phyloP scores from a whole-genome alignment of 768 basidiomycete species.

The Gyrodon lividus region DNA sequence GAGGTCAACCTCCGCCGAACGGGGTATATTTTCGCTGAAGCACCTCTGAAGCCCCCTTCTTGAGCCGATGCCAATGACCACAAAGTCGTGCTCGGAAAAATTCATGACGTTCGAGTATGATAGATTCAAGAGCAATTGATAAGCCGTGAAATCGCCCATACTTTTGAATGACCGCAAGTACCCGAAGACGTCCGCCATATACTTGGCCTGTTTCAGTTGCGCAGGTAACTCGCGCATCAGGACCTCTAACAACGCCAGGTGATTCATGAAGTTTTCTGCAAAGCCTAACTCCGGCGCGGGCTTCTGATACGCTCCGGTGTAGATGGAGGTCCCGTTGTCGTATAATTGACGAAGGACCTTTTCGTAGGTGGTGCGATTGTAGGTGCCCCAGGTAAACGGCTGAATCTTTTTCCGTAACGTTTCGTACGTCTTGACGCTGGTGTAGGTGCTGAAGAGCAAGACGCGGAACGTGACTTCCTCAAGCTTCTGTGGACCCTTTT shows the following conservation, averaged over 20 bases:
- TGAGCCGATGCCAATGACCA: conserved; percentile 67
- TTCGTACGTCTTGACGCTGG: conserved; percentile 72
- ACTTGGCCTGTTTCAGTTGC: conserved; percentile 47
- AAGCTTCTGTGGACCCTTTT: conserved; percentile 59
- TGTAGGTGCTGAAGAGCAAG: conserved; percentile 69
- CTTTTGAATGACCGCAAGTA: conserved; percentile 58
- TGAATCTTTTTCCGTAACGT: conserved; percentile 51
- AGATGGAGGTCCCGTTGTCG: conserved; percentile 45
- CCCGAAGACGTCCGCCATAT: conserved; percentile 64
- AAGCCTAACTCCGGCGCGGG: conserved; percentile 59
- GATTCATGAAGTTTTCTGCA: conserved; percentile 51
- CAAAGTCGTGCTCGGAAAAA: conserved; percentile 69
- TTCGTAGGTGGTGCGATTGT: conserved; percentile 51
- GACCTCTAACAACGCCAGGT: conserved; percentile 58
- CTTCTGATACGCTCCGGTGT: conserved; percentile 70
- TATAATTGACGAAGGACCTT: conserved; percentile 47
- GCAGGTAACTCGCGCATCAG: conserved; percentile 59
- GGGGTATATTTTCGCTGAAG: conserved; percentile 48
- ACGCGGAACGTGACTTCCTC: conserved; percentile 72
- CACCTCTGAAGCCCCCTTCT: conserved; percentile 65
- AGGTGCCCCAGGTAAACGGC: conserved; percentile 60
- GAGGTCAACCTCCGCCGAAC: conserved; percentile 52
- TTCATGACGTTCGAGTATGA: conserved; percentile 57
- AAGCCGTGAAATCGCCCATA: conserved; percentile 73
- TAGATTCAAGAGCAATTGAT: conserved; percentile 62